Conservation (phyloP, 768 basidiomycete species). For the Suillus subalutaceus region DNA sequence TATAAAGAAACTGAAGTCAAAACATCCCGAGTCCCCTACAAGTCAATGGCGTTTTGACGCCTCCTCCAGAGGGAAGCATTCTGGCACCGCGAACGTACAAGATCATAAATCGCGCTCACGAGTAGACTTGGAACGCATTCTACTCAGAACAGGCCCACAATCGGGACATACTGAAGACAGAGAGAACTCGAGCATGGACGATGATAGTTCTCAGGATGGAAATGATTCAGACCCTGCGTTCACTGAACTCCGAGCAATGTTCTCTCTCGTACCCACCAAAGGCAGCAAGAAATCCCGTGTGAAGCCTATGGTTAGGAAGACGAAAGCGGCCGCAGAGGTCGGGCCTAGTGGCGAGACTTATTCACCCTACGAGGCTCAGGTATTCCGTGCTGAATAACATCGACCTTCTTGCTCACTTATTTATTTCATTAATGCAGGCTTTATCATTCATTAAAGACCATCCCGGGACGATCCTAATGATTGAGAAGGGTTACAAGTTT, state of each 20-base stretch:
- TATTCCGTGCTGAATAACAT: slow-evolving; percentile 19
- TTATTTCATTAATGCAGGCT: slow-evolving; percentile 19
- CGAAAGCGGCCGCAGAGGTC: slow-evolving; percentile 42
- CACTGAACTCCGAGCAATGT: slow-evolving; percentile 49
- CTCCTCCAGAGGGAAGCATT: slow-evolving; percentile 3
- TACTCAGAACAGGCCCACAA: slow-evolving; percentile 45
- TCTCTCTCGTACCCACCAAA: slow-evolving; percentile 41
- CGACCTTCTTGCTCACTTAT: not conserved
- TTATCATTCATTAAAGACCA: slow-evolving; percentile 65
- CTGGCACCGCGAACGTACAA: slow-evolving; percentile 40
- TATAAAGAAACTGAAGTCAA: slow-evolving; percentile 33
- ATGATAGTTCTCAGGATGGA: slow-evolving; percentile 32
- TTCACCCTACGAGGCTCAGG: slow-evolving; percentile 80
- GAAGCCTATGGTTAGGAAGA: slow-evolving; percentile 29
- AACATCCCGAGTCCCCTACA: slow-evolving; percentile 21
- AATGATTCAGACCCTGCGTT: slow-evolving; percentile 52
- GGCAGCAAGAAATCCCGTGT: slow-evolving; percentile 38
- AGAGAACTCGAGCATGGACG: slow-evolving; percentile 27
- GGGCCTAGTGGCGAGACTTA: slow-evolving; percentile 74
- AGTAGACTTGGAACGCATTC: slow-evolving; percentile 54
- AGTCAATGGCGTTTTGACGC: slow-evolving; percentile 50
- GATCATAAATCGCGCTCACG: slow-evolving; percentile 37
- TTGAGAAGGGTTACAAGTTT: slow-evolving; percentile 86
- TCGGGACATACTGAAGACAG: slow-evolving; percentile 20
- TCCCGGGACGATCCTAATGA: slow-evolving; percentile 68